Base-by-base conservation (phyloP, 2,329 filamentous ascomycete species). In the Aspergillus fischeri region DNA sequence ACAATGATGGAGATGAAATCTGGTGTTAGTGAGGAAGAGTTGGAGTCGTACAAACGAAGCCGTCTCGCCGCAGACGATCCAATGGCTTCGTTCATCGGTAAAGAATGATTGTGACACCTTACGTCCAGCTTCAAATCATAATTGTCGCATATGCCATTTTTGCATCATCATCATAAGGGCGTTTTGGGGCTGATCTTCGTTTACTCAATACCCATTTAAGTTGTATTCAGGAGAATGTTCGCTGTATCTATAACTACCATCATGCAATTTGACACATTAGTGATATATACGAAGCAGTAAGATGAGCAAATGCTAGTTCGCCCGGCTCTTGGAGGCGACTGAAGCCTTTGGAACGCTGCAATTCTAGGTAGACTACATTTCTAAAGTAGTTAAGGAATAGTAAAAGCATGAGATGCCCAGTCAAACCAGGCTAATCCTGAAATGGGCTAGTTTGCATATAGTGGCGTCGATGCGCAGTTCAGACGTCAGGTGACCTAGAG, bases 21-120 rank as follows among this genome's bases (percentile, higher is more conserved):
- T 24, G 90, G 88, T 1, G 82, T 94, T 11, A 87, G 87, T 0
- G 91, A 96, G 69, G 89, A 89, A 55, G 91, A 96, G 63, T 83
- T 96, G 77, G 92, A 97, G 57, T 86, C 88, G 58, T 96, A 95
- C 72, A 85, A 91, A 65, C 83, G 85, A 64, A 92, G 91, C 71
- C 82, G 87, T 62, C 83, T 85, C 52, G 86, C 85, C 28, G 86
- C 87, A 0, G 84, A 91, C 61, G 92, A 96, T 76, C 92, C 92
- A 0, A 96, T 96, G 92, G 90, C 91, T 1, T 86, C 85, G 5
- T 85, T 91, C 65, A 73, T 95, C 49, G 89, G 89, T 25, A 89
- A 86, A 70, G 89, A 92, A 47, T 47, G 44, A 47, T 47, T 14
- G 3, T 27, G 11, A 47, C 20, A 17, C 4, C 21, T 14, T 21